phyloP scores from a whole-genome alignment of 768 basidiomycete species.

The Suillus discolor region DNA sequence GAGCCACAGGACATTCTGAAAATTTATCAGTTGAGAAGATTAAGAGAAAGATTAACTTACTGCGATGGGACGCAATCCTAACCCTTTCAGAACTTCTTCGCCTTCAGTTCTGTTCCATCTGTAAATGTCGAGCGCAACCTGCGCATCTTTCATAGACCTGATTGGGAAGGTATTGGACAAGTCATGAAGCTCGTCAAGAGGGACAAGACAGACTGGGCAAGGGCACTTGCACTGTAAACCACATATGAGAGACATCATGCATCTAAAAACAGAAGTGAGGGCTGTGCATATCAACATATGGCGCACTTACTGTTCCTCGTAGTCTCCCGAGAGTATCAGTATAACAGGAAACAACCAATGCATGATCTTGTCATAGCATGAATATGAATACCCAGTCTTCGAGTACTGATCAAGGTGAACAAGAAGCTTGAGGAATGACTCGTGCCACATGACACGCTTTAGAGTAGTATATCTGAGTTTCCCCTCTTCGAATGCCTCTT shows the following conservation, averaged over 20 bases:
- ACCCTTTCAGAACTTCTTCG: slow-evolving; percentile 8
- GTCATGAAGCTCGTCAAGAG: slow-evolving; percentile 24
- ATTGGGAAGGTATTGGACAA: slow-evolving; percentile 7
- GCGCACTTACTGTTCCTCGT: slow-evolving; percentile 27
- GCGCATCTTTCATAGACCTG: neutral
- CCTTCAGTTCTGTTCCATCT: slow-evolving; percentile 5
- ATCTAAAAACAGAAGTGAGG: too few species aligned
- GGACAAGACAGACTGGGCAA: slow-evolving; percentile 40
- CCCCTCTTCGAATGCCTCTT: neutral
- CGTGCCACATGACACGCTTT: slow-evolving; percentile 26
- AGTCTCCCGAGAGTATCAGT: slow-evolving; percentile 27
- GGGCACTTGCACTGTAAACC: slow-evolving; percentile 30
- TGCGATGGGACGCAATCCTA: neutral
- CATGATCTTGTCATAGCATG: slow-evolving; percentile 8
- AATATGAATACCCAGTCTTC: slow-evolving; percentile 15
- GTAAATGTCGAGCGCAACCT: neutral
- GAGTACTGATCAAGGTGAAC: slow-evolving; percentile 17
- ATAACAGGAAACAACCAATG: slow-evolving; percentile 23
- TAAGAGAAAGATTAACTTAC: neutral
- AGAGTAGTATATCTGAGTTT: slow-evolving; percentile 17
- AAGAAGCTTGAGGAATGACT: slow-evolving; percentile 28
- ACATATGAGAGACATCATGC: slow-evolving; percentile 37
- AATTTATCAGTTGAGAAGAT: neutral
- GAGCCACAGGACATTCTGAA: slow-evolving; percentile 43
- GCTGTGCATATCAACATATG: too few species aligned